Percentiles rank a stretch among this genome's conserved stretches.
Conservation (phyloP, 164 flowering plant genomes). For the Sedum album region DNA sequence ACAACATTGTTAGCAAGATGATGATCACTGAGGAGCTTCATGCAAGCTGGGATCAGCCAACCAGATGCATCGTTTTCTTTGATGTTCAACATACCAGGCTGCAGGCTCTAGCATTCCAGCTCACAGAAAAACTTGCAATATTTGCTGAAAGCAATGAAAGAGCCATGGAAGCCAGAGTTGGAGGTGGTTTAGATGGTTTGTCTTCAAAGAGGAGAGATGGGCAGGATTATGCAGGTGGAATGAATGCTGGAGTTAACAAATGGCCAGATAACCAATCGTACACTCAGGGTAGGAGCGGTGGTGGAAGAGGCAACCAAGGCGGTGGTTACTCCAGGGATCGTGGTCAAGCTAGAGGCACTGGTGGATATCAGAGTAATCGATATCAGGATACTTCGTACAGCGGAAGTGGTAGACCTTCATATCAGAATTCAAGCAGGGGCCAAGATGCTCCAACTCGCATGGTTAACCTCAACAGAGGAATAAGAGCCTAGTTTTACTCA, state of each 20-base stretch:
- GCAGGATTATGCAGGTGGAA: slow-evolving; percentile 55
- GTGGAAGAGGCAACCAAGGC: too few relatives aligned
- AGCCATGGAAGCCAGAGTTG: slow-evolving; percentile 65
- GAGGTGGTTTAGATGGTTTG: slow-evolving; percentile 69
- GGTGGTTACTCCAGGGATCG: slow-evolving; percentile 43
- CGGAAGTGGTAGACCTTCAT: slow-evolving; percentile 30
- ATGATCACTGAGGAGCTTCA: slow-evolving; percentile 84
- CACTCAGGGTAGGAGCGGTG: slow-evolving; percentile 16
- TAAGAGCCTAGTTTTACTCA: background rate
- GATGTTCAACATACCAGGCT: slow-evolving; percentile 63
- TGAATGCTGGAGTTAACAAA: slow-evolving; percentile 32
- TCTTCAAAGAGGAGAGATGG: slow-evolving; percentile 60
- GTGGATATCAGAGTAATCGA: slow-evolving; percentile 30
- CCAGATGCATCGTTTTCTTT: slow-evolving; percentile 22
- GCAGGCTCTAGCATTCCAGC: slow-evolving; percentile 72
- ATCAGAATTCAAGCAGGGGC: slow-evolving; percentile 37
- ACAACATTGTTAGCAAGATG: slow-evolving; percentile 81
- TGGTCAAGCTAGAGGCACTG: slow-evolving; percentile 35
- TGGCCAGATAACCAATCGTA: slow-evolving; percentile 54
- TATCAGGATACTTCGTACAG: slow-evolving; percentile 35
- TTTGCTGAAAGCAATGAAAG: slow-evolving; percentile 86
- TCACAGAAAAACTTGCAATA: slow-evolving; percentile 65
- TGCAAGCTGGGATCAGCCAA: slow-evolving; percentile 95
- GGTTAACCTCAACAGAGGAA: slow-evolving; percentile 65
- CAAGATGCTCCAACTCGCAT: slow-evolving; percentile 58